A percentile compares a stretch with the other conserved stretches of the same genome.
Conservation (phyloP, 352 stramenopile species). For the Phytophthora melonis region DNA sequence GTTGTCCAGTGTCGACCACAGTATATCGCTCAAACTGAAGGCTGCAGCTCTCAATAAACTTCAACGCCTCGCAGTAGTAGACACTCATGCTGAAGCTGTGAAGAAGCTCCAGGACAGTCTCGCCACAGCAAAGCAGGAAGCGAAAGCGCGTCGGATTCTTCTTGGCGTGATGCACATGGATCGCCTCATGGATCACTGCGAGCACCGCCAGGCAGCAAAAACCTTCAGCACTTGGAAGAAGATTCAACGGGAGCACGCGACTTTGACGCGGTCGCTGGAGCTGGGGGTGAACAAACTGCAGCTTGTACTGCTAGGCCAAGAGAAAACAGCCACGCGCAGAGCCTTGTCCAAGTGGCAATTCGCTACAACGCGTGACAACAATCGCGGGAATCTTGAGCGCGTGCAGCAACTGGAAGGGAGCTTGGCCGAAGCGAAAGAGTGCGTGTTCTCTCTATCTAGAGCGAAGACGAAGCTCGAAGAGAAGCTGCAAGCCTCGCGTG, state of each 20-base stretch:
- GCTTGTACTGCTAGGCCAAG: slow-evolving; percentile 30
- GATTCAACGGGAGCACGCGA: slow-evolving; percentile 13
- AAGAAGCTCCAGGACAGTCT: slow-evolving; percentile 27
- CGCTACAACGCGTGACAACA: slow-evolving; percentile 33
- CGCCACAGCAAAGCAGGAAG: slow-evolving; percentile 11
- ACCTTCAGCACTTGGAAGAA: slow-evolving; percentile 30
- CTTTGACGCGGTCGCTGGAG: slow-evolving; percentile 6
- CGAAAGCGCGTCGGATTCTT: slow-evolving; percentile 12
- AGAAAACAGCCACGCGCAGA: slow-evolving; percentile 19
- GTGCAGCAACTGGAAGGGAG: slow-evolving; percentile 40
- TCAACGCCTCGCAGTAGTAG: slow-evolving; percentile 11
- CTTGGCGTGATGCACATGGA: slow-evolving; percentile 37
- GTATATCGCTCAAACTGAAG: slow-evolving; percentile 30
- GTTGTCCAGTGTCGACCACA: slow-evolving; percentile 18
- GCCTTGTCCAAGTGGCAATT: slow-evolving; percentile 47
- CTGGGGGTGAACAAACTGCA: slow-evolving; percentile 39
- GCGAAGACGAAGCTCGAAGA: slow-evolving; percentile 73
- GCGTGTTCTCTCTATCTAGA: slow-evolving; percentile 70
- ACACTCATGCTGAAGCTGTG: slow-evolving; percentile 4
- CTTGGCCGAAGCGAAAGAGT: slow-evolving; percentile 74
- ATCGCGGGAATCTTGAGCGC: slow-evolving; percentile 32
- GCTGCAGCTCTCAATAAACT: slow-evolving; percentile 38
- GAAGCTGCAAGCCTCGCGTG: slow-evolving; percentile 46
- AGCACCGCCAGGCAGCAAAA: slow-evolving; percentile 35
- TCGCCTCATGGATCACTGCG: slow-evolving; percentile 31